phyloP scores from a whole-genome alignment of 1,139 yeast species.

The Taiozyma onychis region DNA sequence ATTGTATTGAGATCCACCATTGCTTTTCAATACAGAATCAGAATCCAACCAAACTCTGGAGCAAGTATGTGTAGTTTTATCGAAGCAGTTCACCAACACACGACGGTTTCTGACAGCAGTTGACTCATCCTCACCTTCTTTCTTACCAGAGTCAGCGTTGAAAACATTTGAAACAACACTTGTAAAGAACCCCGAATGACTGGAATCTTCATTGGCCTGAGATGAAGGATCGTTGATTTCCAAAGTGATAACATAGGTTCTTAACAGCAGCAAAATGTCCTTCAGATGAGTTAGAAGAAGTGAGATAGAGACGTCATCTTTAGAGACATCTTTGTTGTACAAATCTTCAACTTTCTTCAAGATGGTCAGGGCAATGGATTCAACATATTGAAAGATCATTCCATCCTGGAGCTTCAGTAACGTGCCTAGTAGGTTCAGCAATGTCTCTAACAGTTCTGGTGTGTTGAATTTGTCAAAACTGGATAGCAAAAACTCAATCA shows the following conservation, averaged over 20 bases:
- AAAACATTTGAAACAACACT: constrained; percentile 84
- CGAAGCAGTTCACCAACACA: constrained; percentile 42
- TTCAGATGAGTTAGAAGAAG: constrained; percentile 53
- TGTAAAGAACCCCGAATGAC: constrained; percentile 58
- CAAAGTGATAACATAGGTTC: constrained; percentile 20
- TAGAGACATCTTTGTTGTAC: constrained; percentile 11
- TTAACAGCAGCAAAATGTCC: constrained; percentile 18
- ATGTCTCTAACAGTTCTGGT: constrained; percentile 15
- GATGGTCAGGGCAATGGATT: constrained; percentile 17
- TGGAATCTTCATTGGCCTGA: constrained; percentile 5
- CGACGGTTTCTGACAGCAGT: constrained; percentile 9
- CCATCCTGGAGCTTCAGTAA: constrained; percentile 21
- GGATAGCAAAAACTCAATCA: constrained; percentile 18
- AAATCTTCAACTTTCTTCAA: constrained; percentile 17
- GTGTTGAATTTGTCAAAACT: constrained; percentile 18
- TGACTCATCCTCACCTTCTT: background rate
- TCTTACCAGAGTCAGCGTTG: constrained; percentile 27
- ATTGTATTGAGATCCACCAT: constrained; percentile 8
- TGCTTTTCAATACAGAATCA: constrained; percentile 17
- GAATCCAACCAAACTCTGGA: constrained; percentile 58
- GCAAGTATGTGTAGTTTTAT: constrained; percentile 49
- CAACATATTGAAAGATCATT: constrained; percentile 19
- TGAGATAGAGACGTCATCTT: constrained; percentile 41
- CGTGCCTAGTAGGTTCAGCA: constrained; percentile 18
- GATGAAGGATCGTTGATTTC: constrained; percentile 14